Evolutionary conservation across 306 rosid species (phyloP), one percentile per base, ranked within the genome.

Genomic region (Vigna unguiculata): DNA sequence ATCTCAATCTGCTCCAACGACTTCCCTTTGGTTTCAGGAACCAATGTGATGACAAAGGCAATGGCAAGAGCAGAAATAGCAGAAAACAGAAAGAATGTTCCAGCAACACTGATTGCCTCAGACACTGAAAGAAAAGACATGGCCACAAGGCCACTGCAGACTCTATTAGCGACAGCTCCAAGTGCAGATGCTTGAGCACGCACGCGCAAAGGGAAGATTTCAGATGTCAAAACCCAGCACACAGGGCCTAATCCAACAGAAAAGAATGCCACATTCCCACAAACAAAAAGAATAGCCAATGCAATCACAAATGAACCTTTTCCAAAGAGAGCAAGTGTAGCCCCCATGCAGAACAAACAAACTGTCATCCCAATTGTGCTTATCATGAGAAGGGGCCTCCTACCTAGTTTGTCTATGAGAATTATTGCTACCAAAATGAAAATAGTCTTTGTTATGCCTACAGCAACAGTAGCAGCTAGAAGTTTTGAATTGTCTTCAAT

Each of bases 211-310:
- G 98, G 98, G 83, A 91, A 94, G 78, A 94, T 94, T 83, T 94
- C 98, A 0, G 97, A 85, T 36, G 97, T 85, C 80, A 92, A 36
- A 80, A 94, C 98, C 98, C 98, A 94, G 84, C 98, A 88, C 62
- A 92, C 87, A 16, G 98, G 98, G 20, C 98, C 97, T 9, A 94
- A 71, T 78, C 98, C 98, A 53, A 94, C 79, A 3, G 97, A 94
- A 84, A 91, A 94, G 85, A 94, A 94, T 62, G 97, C 98, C n/a
- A 90, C 98, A 85, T 91, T 94, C 48, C 96, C 98, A 57, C 96
- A 90, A 53, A 94, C 89, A 38, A 90, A 87, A 24, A 91, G 74
- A 76, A 94, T 64, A 14, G 86, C 78, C 64, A 94, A 64, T 19
- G 86, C 88, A 78, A 86, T 81, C 15, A 78, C 85, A 51, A 80